Percentiles rank a stretch among this genome's conserved stretches.
Conservation (phyloP, 345 rosid genomes). For the Salix purpurea region DNA sequence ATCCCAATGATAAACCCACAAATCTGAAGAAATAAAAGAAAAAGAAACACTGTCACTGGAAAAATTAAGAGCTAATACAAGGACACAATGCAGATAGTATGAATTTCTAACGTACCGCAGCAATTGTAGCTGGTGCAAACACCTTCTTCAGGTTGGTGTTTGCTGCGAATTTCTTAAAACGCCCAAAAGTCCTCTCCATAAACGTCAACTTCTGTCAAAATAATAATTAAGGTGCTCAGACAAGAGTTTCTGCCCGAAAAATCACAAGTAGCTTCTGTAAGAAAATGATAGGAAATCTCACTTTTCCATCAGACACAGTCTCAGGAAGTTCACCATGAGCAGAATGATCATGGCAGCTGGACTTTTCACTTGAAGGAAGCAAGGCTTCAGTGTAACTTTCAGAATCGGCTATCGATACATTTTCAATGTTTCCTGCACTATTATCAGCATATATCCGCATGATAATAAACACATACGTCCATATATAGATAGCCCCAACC, state of each 20-base stretch:
- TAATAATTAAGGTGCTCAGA: neutral
- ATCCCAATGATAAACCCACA: conserved; percentile 20
- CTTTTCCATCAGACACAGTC: neutral
- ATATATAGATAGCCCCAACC: conserved; percentile 37
- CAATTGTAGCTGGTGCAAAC: neutral
- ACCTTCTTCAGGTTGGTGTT: neutral
- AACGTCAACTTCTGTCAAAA: neutral
- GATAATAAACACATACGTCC: conserved; percentile 38
- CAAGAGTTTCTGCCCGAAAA: neutral
- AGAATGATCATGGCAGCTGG: neutral
- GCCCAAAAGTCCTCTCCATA: neutral
- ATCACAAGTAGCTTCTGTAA: neutral
- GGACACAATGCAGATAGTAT: too few species aligned
- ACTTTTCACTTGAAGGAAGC: neutral
- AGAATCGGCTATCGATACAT: neutral
- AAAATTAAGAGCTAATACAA: too few species aligned
- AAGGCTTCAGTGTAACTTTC: neutral
- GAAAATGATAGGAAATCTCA: neutral
- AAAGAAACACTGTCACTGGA: neutral
- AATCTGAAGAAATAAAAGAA: conserved; percentile 6
- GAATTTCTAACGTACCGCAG: neutral
- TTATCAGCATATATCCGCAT: conserved; percentile 16
- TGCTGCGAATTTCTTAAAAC: neutral
- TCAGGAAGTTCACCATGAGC: neutral
- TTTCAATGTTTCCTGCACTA: neutral